Conservation (phyloP, 2,329 filamentous ascomycete genomes). For the Aspergillus piperis region DNA sequence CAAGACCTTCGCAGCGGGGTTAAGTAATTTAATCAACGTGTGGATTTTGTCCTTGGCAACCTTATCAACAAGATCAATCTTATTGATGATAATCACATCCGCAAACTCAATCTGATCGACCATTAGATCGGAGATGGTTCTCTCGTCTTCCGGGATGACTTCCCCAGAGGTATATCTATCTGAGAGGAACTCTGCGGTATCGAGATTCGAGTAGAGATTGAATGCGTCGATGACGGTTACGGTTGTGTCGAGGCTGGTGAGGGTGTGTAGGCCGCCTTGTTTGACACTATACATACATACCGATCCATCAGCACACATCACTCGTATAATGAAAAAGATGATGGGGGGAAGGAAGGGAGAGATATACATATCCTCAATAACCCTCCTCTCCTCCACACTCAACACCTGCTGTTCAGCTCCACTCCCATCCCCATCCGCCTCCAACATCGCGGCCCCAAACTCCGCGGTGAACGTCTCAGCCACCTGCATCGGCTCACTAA, state of each 20-base stretch:
- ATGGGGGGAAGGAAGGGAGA: neutral
- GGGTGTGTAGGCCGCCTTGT: slow-evolving; percentile 64
- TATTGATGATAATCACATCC: slow-evolving; percentile 72
- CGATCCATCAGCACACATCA: slow-evolving; percentile 11
- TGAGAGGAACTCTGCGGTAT: slow-evolving; percentile 68
- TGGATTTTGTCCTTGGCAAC: slow-evolving; percentile 51
- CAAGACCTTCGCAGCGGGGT: slow-evolving; percentile 66
- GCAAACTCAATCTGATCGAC: slow-evolving; percentile 78
- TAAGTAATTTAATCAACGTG: slow-evolving; percentile 61
- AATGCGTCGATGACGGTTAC: slow-evolving; percentile 74
- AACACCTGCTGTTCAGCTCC: slow-evolving; percentile 12
- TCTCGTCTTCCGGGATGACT: slow-evolving; percentile 66
- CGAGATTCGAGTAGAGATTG: slow-evolving; percentile 71
- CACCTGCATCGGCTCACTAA: slow-evolving; percentile 72
- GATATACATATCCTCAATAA: slow-evolving; percentile 49
- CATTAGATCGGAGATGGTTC: slow-evolving; percentile 73
- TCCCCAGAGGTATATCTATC: slow-evolving; percentile 61
- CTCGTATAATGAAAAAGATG: neutral
- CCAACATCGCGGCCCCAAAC: slow-evolving; percentile 52
- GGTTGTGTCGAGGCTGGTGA: slow-evolving; percentile 69
- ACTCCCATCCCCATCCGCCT: slow-evolving; percentile 50
- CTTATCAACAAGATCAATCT: slow-evolving; percentile 62
- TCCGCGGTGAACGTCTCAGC: slow-evolving; percentile 69
- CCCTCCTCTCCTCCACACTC: slow-evolving; percentile 47
- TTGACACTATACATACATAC: slow-evolving; percentile 42